Evolutionary conservation across 495 filamentous ascomycete species (phyloP).

Genomic region (Penicillium psychrofluorescens): DNA sequence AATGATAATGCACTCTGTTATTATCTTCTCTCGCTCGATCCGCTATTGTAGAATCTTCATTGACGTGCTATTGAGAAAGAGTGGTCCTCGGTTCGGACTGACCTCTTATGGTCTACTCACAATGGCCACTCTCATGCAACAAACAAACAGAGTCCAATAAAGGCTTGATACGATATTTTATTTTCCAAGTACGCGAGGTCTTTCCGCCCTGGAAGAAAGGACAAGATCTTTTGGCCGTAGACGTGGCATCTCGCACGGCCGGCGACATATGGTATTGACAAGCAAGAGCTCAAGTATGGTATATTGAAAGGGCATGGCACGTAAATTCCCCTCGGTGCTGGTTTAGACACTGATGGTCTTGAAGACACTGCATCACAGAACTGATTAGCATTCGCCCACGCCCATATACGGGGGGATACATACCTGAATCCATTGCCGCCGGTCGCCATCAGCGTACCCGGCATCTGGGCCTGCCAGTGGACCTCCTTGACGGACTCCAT

Average conservation of each 20-base stretch:
- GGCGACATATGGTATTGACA: conserved; percentile 3
- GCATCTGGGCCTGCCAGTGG: conserved; percentile 97
- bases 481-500: conserved; percentile 89
- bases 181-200: no score
- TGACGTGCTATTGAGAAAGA: no score
- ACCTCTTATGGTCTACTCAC: no score
- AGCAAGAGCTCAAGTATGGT: conserved; percentile 21
- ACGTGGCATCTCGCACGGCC: no score
- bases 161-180: no score
- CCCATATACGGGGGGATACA: neutral
- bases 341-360: conserved; percentile 50
- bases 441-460: conserved; percentile 83
- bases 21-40: no score
- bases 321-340: conserved; percentile 15
- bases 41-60: no score
- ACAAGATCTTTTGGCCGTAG: neutral
- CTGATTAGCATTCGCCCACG: conserved; percentile 11
- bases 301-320: conserved; percentile 28
- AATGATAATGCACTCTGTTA: no score
- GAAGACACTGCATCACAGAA: conserved; percentile 33
- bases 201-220: conserved; percentile 4
- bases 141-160: no score
- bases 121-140: no score
- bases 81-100: no score
- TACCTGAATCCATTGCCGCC: conserved; percentile 77